Conservation (phyloP, 352 stramenopile genomes). For the Globisporangium spiculum region DNA sequence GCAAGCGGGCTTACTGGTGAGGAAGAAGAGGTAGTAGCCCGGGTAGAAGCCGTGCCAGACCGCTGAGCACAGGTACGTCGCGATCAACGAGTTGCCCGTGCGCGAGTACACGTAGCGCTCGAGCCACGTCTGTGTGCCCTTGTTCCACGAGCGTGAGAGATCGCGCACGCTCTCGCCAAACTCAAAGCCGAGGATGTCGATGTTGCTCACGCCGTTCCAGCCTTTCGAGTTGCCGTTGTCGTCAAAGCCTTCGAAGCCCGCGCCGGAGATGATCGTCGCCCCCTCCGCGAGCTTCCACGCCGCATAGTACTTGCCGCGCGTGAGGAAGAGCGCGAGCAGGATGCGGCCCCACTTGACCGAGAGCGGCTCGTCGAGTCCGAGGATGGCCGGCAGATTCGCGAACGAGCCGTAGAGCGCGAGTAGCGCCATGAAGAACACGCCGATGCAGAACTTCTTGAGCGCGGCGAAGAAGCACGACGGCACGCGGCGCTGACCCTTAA, state of each 20-base stretch:
- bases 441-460: slow-evolving; percentile 51
- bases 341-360: slow-evolving; percentile 70
- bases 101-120: slow-evolving; percentile 97
- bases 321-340: slow-evolving; percentile 88
- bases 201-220: slow-evolving; percentile 94
- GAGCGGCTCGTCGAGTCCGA: slow-evolving; percentile 60
- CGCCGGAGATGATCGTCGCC: slow-evolving; percentile 70
- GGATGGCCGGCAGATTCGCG: slow-evolving; percentile 32
- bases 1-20: slow-evolving; percentile 38
- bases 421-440: slow-evolving; percentile 50
- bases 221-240: slow-evolving; percentile 77
- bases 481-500: slow-evolving; percentile 29
- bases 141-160: slow-evolving; percentile 94
- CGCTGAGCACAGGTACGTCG: slow-evolving; percentile 93
- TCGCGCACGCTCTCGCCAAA: slow-evolving; percentile 88
- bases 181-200: slow-evolving; percentile 96
- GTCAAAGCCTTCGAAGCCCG: slow-evolving; percentile 94
- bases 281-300: slow-evolving; percentile 91
- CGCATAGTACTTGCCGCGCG: slow-evolving; percentile 95
- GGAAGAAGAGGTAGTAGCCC: slow-evolving; percentile 97
- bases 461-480: slow-evolving; percentile 34
- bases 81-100: slow-evolving; percentile 89
- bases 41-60: slow-evolving; percentile 99
- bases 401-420: slow-evolving; percentile 44
- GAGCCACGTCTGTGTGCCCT: slow-evolving; percentile 95